Percentiles rank a stretch among this genome's conserved stretches.
phyloP scores from a whole-genome alignment of 1,284 basidiomycete genomes.

The Fomitopsis palustris region DNA sequence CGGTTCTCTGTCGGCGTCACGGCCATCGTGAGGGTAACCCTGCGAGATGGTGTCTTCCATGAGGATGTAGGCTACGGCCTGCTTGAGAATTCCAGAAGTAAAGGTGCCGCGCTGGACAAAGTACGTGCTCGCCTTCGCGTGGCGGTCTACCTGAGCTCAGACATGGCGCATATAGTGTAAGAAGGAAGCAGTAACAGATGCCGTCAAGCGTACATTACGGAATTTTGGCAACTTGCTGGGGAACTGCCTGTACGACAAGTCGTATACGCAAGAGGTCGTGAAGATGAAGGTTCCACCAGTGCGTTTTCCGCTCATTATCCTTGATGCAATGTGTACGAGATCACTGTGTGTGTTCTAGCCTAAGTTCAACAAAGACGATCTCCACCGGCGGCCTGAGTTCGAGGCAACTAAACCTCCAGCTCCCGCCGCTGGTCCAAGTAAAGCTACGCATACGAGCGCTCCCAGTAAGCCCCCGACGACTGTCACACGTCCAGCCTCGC shows the following conservation, averaged over 20 bases:
- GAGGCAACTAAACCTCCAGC: conserved; percentile 36
- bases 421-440: conserved; percentile 17
- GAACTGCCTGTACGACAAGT: conserved; percentile 94
- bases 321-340: neutral
- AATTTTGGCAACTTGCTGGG: conserved; percentile 95
- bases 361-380: conserved; percentile 71
- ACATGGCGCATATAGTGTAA: conserved; percentile 65
- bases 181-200: conserved; percentile 97
- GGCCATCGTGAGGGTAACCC: conserved; percentile 82
- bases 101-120: conserved; percentile 89
- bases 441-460: neutral
- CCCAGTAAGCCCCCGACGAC: conserved; percentile 4
- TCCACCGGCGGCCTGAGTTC: conserved; percentile 80
- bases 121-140: conserved; percentile 40
- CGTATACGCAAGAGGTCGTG: conserved; percentile 78
- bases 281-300: conserved; percentile 85
- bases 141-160: neutral
- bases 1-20: conserved; percentile 79
- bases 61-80: conserved; percentile 93
- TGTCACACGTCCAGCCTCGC: conserved; percentile 4
- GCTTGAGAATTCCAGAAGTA: conserved; percentile 82
- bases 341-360: conserved; percentile 32
- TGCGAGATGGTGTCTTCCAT: conserved; percentile 87
- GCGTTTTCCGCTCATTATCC: conserved; percentile 28
- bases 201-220: conserved; percentile 84